Percentiles rank a stretch among this genome's conserved stretches.
These are phyloP conservation scores for Schwanniomyces vanrijiae DNA, from an alignment of 805 yeast genomes.

Conservation along the genomic window DNA sequence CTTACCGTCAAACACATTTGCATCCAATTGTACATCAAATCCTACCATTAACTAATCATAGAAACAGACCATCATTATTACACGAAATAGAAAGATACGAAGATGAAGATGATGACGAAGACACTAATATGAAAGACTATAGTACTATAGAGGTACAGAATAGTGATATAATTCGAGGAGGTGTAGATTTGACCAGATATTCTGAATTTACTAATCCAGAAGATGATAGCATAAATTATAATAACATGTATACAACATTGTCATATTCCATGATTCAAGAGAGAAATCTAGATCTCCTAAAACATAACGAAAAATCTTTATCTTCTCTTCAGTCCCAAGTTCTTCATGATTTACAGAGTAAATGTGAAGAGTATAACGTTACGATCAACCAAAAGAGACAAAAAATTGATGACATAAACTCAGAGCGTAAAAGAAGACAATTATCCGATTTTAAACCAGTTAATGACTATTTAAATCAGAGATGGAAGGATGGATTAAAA, in stretches of 20 bases:
- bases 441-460: slow-evolving; percentile 41
- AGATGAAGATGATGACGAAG: slow-evolving; percentile 19
- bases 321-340: slow-evolving; percentile 33
- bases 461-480: slow-evolving; percentile 42
- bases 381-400: slow-evolving; percentile 38
- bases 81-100: slow-evolving; percentile 27
- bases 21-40: slow-evolving; percentile 23
- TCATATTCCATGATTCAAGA: slow-evolving; percentile 41
- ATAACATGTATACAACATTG: slow-evolving; percentile 34
- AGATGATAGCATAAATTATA: slow-evolving; percentile 16
- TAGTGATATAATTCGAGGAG: slow-evolving; percentile 17
- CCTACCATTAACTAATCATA: slow-evolving; percentile 14
- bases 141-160: slow-evolving; percentile 1
- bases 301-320: slow-evolving; percentile 37
- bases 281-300: slow-evolving; percentile 37
- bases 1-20: slow-evolving; percentile 4
- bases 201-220: slow-evolving; percentile 17
- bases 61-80: slow-evolving; percentile 3
- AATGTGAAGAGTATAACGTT: slow-evolving; percentile 17
- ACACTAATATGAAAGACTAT: slow-evolving; percentile 13
- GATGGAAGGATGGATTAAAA: slow-evolving; percentile 53
- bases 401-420: slow-evolving; percentile 43
- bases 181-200: slow-evolving; percentile 35
- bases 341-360: slow-evolving; percentile 22
- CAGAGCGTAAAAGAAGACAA: slow-evolving; percentile 44